Percentiles rank a stretch among this genome's conserved stretches.
Evolutionary conservation across 1,284 basidiomycete species (phyloP).

Genomic region (Puccinia horiana): DNA sequence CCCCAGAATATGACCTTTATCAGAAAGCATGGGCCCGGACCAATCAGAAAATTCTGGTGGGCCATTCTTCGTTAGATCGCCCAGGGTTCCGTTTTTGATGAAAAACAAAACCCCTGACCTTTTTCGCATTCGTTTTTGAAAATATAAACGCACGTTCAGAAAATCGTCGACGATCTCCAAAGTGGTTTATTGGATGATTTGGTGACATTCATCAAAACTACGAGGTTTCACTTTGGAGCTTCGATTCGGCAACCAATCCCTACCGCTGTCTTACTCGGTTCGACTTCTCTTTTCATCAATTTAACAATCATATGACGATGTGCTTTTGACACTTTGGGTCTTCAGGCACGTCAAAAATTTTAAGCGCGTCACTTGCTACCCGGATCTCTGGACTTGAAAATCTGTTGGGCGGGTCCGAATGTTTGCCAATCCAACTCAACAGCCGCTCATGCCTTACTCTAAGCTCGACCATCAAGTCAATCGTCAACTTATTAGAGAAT

Average conservation of each 20-base stretch:
- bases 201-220: conserved; percentile 34
- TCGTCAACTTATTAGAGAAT: conserved; percentile 27
- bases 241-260: conserved; percentile 35
- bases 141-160: background rate
- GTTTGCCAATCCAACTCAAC: conserved; percentile 35
- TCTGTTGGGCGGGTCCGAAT: conserved; percentile 17
- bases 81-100: background rate
- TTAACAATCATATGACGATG: background rate
- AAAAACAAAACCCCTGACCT: background rate
- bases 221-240: conserved; percentile 2
- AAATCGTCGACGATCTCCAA: conserved; percentile 36
- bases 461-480: conserved; percentile 33
- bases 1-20: conserved; percentile 10
- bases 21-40: conserved; percentile 8
- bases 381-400: conserved; percentile 12
- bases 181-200: conserved; percentile 28
- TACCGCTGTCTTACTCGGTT: conserved; percentile 30
- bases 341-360: conserved; percentile 25
- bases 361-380: conserved; percentile 23
- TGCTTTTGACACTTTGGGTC: background rate
- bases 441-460: conserved; percentile 36
- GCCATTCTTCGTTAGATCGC: no score
- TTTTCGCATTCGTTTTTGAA: background rate
- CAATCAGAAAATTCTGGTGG: conserved; percentile 14
- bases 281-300: background rate